phyloP scores from a whole-genome alignment of 345 rosid species.

The Noccaea caerulescens region DNA sequence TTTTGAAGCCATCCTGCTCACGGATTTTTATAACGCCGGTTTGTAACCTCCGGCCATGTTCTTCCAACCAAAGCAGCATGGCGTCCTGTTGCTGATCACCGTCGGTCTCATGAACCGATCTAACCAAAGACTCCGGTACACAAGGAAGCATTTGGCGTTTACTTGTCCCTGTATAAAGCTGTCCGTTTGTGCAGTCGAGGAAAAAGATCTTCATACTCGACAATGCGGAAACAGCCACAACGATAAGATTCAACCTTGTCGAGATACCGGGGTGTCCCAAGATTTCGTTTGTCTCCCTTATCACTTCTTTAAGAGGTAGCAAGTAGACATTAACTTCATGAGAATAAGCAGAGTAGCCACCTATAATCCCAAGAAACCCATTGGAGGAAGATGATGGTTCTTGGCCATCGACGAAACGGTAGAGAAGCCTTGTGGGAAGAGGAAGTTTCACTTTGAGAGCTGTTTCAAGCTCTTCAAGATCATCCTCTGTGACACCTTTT shows the following conservation, averaged over 20 bases:
- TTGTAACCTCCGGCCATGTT: slow-evolving; percentile 68
- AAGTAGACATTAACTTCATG: slow-evolving; percentile 71
- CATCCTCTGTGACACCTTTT: slow-evolving; percentile 77
- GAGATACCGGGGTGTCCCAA: slow-evolving; percentile 38
- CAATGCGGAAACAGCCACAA: slow-evolving; percentile 63
- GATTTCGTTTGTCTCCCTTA: slow-evolving; percentile 50
- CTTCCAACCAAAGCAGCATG: slow-evolving; percentile 91
- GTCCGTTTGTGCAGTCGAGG: slow-evolving; percentile 76
- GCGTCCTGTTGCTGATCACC: slow-evolving; percentile 71
- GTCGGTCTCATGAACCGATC: slow-evolving; percentile 51
- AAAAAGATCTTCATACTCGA: slow-evolving; percentile 58
- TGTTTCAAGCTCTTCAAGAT: slow-evolving; percentile 56
- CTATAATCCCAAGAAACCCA: slow-evolving; percentile 64
- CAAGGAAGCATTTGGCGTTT: slow-evolving; percentile 78
- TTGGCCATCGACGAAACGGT: slow-evolving; percentile 87
- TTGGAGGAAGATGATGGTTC: slow-evolving; percentile 17
- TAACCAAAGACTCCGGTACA: slow-evolving; percentile 66
- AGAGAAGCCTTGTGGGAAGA: slow-evolving; percentile 73
- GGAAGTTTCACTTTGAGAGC: slow-evolving; percentile 69
- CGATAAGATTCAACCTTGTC: slow-evolving; percentile 44
- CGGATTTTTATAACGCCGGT: slow-evolving; percentile 60
- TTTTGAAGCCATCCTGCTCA: slow-evolving; percentile 44
- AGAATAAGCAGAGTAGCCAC: slow-evolving; percentile 64
- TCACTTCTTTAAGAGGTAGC: slow-evolving; percentile 57
- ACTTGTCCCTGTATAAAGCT: slow-evolving; percentile 66